These are phyloP conservation scores for Veloboletus limbatus DNA, from an alignment of 1,284 basidiomycete species.

Conservation along the genomic window DNA sequence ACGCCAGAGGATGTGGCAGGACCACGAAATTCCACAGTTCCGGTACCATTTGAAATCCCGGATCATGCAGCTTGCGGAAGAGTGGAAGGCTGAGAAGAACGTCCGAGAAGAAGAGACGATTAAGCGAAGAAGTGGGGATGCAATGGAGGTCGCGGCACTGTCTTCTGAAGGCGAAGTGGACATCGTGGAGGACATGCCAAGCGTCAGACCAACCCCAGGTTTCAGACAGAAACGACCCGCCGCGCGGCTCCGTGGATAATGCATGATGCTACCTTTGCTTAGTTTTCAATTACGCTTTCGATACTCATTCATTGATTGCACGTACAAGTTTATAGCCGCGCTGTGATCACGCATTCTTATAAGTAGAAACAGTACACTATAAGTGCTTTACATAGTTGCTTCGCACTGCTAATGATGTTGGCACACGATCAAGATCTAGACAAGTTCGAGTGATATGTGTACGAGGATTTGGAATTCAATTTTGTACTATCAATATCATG, in stretches of 20 bases:
- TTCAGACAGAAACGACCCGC: slow-evolving; percentile 14
- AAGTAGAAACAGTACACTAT: slow-evolving; percentile 22
- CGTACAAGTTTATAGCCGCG: neutral
- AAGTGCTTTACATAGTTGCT: slow-evolving; percentile 14
- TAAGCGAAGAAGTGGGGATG: slow-evolving; percentile 18
- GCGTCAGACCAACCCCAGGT: slow-evolving; percentile 10
- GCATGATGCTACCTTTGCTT: neutral
- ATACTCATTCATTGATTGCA: slow-evolving; percentile 5
- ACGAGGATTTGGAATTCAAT: too few relatives aligned
- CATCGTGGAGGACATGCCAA: slow-evolving; percentile 36
- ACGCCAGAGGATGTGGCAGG: slow-evolving; percentile 50
- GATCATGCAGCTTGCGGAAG: slow-evolving; percentile 39
- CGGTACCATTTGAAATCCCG: slow-evolving; percentile 37
- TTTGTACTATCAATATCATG: too few relatives aligned
- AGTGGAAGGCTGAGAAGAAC: slow-evolving; percentile 41
- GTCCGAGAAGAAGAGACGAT: slow-evolving; percentile 33
- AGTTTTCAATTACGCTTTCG: slow-evolving; percentile 4
- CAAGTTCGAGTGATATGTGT: too few relatives aligned
- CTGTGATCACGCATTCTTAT: neutral
- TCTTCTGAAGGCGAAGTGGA: slow-evolving; percentile 49
- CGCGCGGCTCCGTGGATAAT: slow-evolving; percentile 31
- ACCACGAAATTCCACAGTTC: slow-evolving; percentile 30
- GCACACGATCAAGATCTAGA: neutral
- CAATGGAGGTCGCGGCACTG: slow-evolving; percentile 29
- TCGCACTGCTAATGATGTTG: slow-evolving; percentile 16